Percentiles rank a stretch among this genome's conserved stretches.
phyloP scores from a whole-genome alignment of 208 protist species.

The Leishmania lainsoni region DNA sequence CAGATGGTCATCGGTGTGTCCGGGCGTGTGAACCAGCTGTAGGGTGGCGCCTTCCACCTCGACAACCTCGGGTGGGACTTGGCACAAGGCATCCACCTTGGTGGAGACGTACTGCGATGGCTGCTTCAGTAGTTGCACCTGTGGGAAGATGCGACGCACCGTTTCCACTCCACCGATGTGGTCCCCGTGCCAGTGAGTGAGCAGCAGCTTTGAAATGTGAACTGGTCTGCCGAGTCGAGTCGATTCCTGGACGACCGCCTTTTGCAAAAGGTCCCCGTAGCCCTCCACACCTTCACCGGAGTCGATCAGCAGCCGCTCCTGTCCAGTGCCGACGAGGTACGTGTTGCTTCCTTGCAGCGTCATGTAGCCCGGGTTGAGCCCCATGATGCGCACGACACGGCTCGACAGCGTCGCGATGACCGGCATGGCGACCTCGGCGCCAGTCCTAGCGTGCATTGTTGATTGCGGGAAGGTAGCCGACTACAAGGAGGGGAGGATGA shows the following conservation, averaged over 20 bases:
- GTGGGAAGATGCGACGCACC: constrained; percentile 41
- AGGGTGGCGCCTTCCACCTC: constrained; percentile 56
- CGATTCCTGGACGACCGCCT: constrained; percentile 30
- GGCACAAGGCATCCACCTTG: constrained; percentile 31
- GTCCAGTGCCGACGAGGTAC: constrained; percentile 65
- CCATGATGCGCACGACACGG: constrained; percentile 61
- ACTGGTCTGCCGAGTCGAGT: constrained; percentile 39
- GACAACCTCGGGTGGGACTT: constrained; percentile 29
- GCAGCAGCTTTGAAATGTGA: constrained; percentile 47
- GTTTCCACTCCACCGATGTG: constrained; percentile 63
- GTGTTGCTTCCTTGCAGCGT: constrained; percentile 80
- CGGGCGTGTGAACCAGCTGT: constrained; percentile 49
- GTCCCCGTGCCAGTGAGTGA: constrained; percentile 77
- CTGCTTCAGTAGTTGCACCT: constrained; percentile 53
- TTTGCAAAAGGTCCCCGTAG: constrained; percentile 42
- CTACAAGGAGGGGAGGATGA: neutral
- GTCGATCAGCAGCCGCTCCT: constrained; percentile 57
- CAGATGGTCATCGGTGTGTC: constrained; percentile 75
- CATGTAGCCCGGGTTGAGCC: constrained; percentile 67
- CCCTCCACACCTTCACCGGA: constrained; percentile 50
- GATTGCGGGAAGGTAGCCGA: neutral
- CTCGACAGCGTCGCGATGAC: constrained; percentile 38
- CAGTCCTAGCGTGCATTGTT: constrained; percentile 3
- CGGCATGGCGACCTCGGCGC: constrained; percentile 28
- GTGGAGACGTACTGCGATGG: constrained; percentile 32